Evolutionary conservation across 306 rosid species (phyloP).

Genomic region (Acacia melanoxylon): DNA sequence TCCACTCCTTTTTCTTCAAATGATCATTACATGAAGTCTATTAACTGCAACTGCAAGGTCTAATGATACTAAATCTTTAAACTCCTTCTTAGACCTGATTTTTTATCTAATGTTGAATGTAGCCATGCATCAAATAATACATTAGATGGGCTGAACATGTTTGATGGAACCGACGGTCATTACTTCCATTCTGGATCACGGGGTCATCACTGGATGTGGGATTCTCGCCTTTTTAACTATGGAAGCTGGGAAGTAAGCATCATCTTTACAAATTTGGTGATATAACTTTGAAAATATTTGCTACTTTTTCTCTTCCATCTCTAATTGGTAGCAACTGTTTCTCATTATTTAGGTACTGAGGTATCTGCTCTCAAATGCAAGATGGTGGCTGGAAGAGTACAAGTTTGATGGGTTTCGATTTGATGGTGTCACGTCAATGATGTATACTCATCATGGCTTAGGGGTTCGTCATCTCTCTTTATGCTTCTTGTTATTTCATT

Average conservation of each 20-base stretch:
- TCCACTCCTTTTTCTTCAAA: neutral
- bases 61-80: conserved; percentile 16
- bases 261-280: conserved; percentile 17
- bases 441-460: conserved; percentile 94
- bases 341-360: conserved; percentile 70
- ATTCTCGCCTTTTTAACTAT: conserved; percentile 98
- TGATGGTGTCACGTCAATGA: conserved; percentile 85
- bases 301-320: conserved; percentile 21
- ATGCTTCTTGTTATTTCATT: conserved; percentile 19
- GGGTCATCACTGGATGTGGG: conserved; percentile 99
- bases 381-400: conserved; percentile 87
- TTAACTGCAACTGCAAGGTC: conserved; percentile 24
- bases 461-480: conserved; percentile 46
- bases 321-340: conserved; percentile 6
- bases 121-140: conserved; percentile 93
- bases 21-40: conserved; percentile 23
- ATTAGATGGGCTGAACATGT: conserved; percentile 95
- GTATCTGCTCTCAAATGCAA: conserved; percentile 74
- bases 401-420: conserved; percentile 83
- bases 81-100: conserved; percentile 35
- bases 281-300: conserved; percentile 13
- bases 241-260: conserved; percentile 98
- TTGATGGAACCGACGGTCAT: conserved; percentile 94
- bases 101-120: conserved; percentile 33
- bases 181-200: conserved; percentile 96